Evolutionary conservation across 768 basidiomycete species (phyloP).

Genomic region (Mycena pura): DNA sequence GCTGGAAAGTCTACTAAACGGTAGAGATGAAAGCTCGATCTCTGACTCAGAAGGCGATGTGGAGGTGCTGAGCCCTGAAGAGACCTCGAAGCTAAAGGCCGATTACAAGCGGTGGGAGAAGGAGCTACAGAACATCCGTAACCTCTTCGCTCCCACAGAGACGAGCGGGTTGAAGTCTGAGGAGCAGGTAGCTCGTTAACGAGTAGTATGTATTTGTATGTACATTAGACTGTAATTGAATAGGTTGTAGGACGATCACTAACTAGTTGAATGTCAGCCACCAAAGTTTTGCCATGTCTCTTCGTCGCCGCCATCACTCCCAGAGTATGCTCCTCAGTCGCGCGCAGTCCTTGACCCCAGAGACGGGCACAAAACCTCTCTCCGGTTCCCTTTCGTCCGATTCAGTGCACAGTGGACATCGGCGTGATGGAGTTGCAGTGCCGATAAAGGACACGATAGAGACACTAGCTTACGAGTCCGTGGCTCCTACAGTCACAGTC

Average conservation of each 20-base stretch:
- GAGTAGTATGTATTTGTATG: neutral
- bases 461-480: conserved; percentile 3
- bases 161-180: conserved; percentile 24
- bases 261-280: conserved; percentile 3
- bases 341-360: conserved; percentile 1
- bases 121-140: conserved; percentile 61
- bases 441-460: neutral
- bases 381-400: neutral
- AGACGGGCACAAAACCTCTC: neutral
- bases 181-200: neutral
- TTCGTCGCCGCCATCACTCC: neutral
- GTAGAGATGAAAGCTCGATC: conserved; percentile 41
- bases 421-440: neutral
- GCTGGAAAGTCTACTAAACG: conserved; percentile 58
- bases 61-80: conserved; percentile 61
- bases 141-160: conserved; percentile 40
- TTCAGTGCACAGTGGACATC: neutral
- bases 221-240: neutral
- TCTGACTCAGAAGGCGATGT: conserved; percentile 62
- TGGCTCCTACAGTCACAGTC: neutral
- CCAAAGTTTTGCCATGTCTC: neutral
- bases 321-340: conserved; percentile 13
- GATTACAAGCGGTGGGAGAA: conserved; percentile 54
- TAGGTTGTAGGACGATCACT: neutral
- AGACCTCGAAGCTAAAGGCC: conserved; percentile 49